Conservation (phyloP, 345 rosid species). For the Stellera chamaejasme region DNA sequence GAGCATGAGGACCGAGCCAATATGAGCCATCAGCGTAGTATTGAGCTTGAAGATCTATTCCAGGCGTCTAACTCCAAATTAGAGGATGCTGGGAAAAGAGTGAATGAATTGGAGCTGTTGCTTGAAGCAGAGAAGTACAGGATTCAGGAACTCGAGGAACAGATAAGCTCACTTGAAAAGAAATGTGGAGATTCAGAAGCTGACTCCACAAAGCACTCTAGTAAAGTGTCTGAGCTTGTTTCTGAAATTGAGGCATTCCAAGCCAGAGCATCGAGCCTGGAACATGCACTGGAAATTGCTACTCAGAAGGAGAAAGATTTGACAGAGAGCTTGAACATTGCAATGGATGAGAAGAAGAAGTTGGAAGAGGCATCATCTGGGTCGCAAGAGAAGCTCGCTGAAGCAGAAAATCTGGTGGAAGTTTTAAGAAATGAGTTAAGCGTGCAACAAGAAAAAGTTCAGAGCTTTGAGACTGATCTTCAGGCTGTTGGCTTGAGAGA, state of each 20-base stretch:
- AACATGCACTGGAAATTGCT: slow-evolving; percentile 54
- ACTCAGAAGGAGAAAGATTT: slow-evolving; percentile 55
- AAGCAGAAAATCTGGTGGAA: slow-evolving; percentile 59
- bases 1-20: slow-evolving; percentile 67
- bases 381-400: slow-evolving; percentile 48
- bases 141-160: slow-evolving; percentile 93
- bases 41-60: slow-evolving; percentile 56
- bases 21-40: slow-evolving; percentile 53
- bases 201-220: slow-evolving; percentile 39
- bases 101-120: slow-evolving; percentile 70
- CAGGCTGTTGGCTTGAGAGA: slow-evolving; percentile 57
- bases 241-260: slow-evolving; percentile 70
- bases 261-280: slow-evolving; percentile 62
- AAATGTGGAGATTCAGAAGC: slow-evolving; percentile 60
- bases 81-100: slow-evolving; percentile 65
- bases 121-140: slow-evolving; percentile 86
- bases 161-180: slow-evolving; percentile 53
- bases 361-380: slow-evolving; percentile 46
- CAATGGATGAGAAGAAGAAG: slow-evolving; percentile 55
- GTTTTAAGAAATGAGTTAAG: slow-evolving; percentile 60
- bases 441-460: slow-evolving; percentile 53
- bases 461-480: slow-evolving; percentile 57
- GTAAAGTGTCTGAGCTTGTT: slow-evolving; percentile 52
- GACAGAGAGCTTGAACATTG: slow-evolving; percentile 41
- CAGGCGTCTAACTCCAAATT: slow-evolving; percentile 60